phyloP scores from a whole-genome alignment of 352 stramenopile genomes.

The Globisporangium yorkense region DNA sequence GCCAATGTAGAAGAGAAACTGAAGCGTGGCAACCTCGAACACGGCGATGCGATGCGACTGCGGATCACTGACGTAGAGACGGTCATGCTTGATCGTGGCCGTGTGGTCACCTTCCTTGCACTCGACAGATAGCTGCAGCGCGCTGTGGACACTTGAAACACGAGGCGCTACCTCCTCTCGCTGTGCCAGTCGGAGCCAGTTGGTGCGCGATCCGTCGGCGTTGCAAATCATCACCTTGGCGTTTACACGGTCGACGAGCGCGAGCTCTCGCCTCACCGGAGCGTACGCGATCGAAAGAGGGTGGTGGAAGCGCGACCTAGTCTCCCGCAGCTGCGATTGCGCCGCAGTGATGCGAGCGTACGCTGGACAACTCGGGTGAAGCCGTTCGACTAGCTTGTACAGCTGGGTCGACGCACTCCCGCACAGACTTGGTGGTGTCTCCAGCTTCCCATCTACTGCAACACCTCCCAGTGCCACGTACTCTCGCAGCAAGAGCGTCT shows the following conservation, averaged over 20 bases:
- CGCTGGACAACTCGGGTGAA: constrained; percentile 35
- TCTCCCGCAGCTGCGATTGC: constrained; percentile 23
- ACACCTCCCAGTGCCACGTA: constrained; percentile 18
- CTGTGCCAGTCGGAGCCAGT: constrained; percentile 26
- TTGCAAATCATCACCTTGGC: constrained; percentile 40
- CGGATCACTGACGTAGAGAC: constrained; percentile 48
- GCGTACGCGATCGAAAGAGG: constrained; percentile 29
- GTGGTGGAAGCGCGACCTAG: constrained; percentile 38
- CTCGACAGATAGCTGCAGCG: constrained; percentile 13
- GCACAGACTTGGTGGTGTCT: constrained; percentile 15
- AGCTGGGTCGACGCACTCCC: constrained; percentile 23
- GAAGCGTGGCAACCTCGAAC: constrained; percentile 14
- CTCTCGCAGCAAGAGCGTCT: constrained; percentile 21
- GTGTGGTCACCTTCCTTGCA: not conserved
- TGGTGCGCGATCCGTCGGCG: constrained; percentile 34
- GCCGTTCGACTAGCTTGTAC: constrained; percentile 24
- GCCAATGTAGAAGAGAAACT: constrained; percentile 39
- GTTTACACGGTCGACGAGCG: constrained; percentile 55
- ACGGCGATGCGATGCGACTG: constrained; percentile 47
- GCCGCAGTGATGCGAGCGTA: constrained; percentile 31
- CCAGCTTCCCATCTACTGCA: not conserved
- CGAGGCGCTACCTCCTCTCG: not conserved
- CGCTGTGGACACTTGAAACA: constrained; percentile 24
- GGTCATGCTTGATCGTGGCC: not conserved
- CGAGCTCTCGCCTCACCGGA: constrained; percentile 27